Percentiles rank a stretch among this genome's conserved stretches.
Conservation (phyloP, 2,329 filamentous ascomycete genomes). For the Ceratocystiopsis sp. region DNA sequence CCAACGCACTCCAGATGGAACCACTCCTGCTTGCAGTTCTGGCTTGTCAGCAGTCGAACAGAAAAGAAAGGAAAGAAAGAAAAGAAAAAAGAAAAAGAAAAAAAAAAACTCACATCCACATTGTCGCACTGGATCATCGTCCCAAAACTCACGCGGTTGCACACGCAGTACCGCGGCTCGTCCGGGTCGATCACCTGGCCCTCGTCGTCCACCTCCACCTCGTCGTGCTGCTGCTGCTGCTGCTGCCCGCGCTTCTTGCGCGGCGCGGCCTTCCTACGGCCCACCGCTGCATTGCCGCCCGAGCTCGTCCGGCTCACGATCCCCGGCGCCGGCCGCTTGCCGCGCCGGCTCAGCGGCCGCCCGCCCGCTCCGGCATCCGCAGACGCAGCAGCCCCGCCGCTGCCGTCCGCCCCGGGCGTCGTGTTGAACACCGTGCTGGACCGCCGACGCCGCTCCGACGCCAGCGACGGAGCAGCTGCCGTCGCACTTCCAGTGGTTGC, state of each 20-base stretch:
- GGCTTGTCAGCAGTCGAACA: neutral
- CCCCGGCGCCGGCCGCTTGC: constrained; percentile 55
- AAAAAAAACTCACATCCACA: constrained; percentile 41
- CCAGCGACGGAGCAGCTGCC: constrained; percentile 22
- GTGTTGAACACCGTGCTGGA: constrained; percentile 36
- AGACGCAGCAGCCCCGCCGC: constrained; percentile 14
- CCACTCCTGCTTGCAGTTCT: constrained; percentile 67
- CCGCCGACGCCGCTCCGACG: constrained; percentile 35
- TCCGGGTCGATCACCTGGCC: constrained; percentile 56
- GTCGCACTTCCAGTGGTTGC: neutral
- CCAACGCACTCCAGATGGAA: constrained; percentile 69
- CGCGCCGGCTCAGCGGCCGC: constrained; percentile 35
- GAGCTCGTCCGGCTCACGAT: constrained; percentile 47
- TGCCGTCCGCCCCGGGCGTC: constrained; percentile 34
- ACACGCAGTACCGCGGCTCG: constrained; percentile 62
- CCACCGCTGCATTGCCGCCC: constrained; percentile 49
- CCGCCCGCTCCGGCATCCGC: constrained; percentile 29
- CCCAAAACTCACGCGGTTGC: constrained; percentile 64
- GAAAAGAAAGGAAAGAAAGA: neutral
- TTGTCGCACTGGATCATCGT: constrained; percentile 77
- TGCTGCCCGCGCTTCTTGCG: constrained; percentile 42
- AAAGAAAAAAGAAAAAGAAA: constrained; percentile 1
- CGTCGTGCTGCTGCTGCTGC: constrained; percentile 18
- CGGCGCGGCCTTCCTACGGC: constrained; percentile 52
- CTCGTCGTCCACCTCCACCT: constrained; percentile 48